Percentiles rank a stretch among this genome's conserved stretches.
Conservation (phyloP, 305 asterid species). For the Fraxinus angustifolia region DNA sequence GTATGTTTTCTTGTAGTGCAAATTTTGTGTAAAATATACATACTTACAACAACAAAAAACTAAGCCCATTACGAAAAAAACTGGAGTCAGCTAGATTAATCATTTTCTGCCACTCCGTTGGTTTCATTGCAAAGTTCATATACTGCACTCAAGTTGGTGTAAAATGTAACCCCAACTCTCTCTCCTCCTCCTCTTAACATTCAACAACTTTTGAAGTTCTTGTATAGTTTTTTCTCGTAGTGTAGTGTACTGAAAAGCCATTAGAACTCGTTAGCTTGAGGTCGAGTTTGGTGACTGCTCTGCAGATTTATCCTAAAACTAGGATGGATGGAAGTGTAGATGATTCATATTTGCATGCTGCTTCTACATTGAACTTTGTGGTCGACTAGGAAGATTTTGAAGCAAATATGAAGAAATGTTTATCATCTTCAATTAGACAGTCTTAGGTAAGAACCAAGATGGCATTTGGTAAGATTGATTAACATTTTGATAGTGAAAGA, state of each 20-base stretch:
- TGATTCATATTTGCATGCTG: not conserved
- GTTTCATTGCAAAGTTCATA: not conserved
- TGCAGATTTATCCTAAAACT: not conserved
- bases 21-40: not conserved
- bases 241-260: not conserved
- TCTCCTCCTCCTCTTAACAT: not conserved
- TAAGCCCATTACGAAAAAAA: not conserved
- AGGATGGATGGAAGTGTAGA: not conserved
- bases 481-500: not conserved
- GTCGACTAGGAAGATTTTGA: not conserved
- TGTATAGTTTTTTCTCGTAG: not conserved
- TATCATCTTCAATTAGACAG: not conserved
- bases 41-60: not conserved
- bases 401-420: not conserved
- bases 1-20: constrained; percentile 6
- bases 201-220: not conserved
- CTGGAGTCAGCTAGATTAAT: not conserved
- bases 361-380: not conserved
- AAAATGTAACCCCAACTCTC: not conserved
- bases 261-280: not conserved
- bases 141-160: not conserved
- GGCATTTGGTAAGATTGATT: constrained; percentile 4
- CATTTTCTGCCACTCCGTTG: not conserved
- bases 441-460: not conserved
- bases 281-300: not conserved